Evolutionary conservation across 257 asterid genomes (phyloP), one percentile per base, ranked within the genome.

Genomic region (Agastache rugosa): DNA sequence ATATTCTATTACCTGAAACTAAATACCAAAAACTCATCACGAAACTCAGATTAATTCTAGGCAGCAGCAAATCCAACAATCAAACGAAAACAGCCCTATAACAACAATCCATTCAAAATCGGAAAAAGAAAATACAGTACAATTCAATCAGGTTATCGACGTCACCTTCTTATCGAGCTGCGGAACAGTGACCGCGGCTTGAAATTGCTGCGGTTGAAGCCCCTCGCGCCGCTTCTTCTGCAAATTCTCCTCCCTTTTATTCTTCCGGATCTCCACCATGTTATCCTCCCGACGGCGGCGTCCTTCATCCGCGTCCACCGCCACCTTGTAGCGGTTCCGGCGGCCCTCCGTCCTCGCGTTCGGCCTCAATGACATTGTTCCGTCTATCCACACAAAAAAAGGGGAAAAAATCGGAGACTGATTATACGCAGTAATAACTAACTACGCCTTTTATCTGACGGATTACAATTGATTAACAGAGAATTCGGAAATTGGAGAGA

Each of bases 251-350:
- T 94, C 98, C 34, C 97, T 83, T 71, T 60, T 87, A 69, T 14
- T 94, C 90, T 94, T 94, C 82, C 97, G 91, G 93, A 94, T 92
- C 98, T 92, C 98, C 63, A 92, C 88, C 97, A 92, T 85, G 64
- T 90, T 89, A 76, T 94, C 97, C 78, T 94, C 98, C 47, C 98
- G 84, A 55, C 98, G 85, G 34, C 98, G 85, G 17, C 98, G 86
- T 2, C 98, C 97, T 75, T 93, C 98, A 14, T 94, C 97, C 20
- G 96, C 95, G 74, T 94, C 99, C 16, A 94, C 97, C 65, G 97
- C 97, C 65, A 94, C 99, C 87, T 92, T 94, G 81, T 94, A 94
- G 77, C 96, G 85, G 83, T 88, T 94, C 83, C 99, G 93, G 69
- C 99, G 97, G 67, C 84, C 92, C 78, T 94, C 99, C 19, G 91